A percentile compares a stretch with the other conserved stretches of the same genome.
phyloP scores from a whole-genome alignment of 208 protist species.

The Phytomonas francai region DNA sequence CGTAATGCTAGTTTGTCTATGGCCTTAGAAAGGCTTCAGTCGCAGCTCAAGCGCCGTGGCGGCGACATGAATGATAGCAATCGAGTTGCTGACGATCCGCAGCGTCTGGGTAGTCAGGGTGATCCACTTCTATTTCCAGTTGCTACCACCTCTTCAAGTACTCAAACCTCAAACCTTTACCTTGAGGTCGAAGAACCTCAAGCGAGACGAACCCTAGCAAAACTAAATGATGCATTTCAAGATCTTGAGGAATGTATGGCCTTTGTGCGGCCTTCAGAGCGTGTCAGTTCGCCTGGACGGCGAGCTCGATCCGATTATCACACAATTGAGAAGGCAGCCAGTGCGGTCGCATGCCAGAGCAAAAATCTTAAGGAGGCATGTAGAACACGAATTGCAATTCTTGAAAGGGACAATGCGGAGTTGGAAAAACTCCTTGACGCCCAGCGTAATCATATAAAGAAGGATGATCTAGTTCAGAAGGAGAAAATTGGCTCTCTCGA shows the following conservation, averaged over 20 bases:
- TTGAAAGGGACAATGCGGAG: neutral
- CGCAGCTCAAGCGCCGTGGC: slow-evolving; percentile 8
- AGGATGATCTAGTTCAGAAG: neutral
- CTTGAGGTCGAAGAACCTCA: neutral
- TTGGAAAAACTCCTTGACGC: neutral
- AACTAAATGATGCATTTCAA: neutral
- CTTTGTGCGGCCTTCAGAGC: neutral
- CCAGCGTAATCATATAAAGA: neutral
- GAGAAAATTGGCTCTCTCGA: neutral
- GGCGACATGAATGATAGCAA: neutral
- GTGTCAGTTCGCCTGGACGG: neutral
- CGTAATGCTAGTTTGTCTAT: slow-evolving; percentile 58
- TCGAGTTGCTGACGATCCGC: neutral
- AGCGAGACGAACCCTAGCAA: neutral
- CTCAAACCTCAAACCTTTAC: neutral
- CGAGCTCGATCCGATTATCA: neutral
- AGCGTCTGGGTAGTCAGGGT: neutral
- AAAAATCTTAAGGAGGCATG: neutral
- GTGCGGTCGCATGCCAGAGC: neutral
- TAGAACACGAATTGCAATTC: neutral
- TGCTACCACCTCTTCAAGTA: neutral
- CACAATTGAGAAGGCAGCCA: neutral
- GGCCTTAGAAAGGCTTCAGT: slow-evolving; percentile 27
- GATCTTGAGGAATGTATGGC: neutral
- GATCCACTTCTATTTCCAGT: neutral